phyloP scores from a whole-genome alignment of 495 filamentous ascomycete species.

The Darksidea phi region DNA sequence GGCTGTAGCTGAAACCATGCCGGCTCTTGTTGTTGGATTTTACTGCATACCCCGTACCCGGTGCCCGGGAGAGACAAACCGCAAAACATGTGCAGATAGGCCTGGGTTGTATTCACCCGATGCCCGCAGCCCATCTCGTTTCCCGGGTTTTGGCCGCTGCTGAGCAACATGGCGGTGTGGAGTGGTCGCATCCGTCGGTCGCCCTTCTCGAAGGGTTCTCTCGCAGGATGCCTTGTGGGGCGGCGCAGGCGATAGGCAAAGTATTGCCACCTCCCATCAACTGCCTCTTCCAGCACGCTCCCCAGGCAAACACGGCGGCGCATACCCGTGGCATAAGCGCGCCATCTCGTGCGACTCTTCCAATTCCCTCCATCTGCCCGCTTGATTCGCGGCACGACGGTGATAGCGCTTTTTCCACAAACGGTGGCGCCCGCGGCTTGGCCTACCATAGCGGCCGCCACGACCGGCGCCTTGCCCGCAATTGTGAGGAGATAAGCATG shows the following conservation, averaged over 20 bases:
- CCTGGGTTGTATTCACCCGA: not conserved
- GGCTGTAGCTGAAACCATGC: not conserved
- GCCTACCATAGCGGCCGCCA: not conserved
- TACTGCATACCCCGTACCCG: not conserved
- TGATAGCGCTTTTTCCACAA: not conserved
- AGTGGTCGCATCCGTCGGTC: no score
- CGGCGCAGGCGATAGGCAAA: no score
- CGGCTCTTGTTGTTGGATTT: not conserved
- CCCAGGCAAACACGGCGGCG: no score
- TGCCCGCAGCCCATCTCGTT: not conserved
- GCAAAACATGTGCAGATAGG: not conserved
- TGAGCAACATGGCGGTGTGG: no score
- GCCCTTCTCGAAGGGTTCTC: not conserved
- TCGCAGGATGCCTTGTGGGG: not conserved
- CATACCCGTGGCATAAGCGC: no score
- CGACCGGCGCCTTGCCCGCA: not conserved
- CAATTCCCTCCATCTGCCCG: no score
- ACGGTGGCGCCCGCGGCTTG: conserved; percentile 11
- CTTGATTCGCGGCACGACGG: no score
- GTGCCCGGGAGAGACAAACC: conserved; percentile 1
- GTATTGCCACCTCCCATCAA: no score
- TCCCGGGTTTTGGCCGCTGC: no score
- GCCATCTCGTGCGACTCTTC: no score
- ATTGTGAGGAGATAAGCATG: conserved; percentile 29
- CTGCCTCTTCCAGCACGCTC: no score